Conservation (phyloP, 805 yeast genomes). For the Cyberlindnera amylophila region DNA sequence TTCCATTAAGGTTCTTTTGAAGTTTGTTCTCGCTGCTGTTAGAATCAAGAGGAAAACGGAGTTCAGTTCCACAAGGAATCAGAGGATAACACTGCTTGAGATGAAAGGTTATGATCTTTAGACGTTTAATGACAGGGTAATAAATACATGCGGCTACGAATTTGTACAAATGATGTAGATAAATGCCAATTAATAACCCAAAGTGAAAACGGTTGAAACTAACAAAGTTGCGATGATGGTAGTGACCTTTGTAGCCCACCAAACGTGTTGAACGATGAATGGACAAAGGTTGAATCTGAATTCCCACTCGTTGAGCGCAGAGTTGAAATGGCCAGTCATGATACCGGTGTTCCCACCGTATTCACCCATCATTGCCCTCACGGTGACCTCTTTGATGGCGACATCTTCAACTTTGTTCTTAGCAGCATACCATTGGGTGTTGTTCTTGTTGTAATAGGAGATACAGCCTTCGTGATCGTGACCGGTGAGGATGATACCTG, state of each 20-base stretch:
- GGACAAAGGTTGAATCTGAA: slow-evolving; percentile 74
- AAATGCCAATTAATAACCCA: slow-evolving; percentile 15
- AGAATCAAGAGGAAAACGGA: slow-evolving; percentile 33
- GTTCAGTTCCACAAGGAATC: slow-evolving; percentile 18
- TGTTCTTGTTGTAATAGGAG: slow-evolving; percentile 51
- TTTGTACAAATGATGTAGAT: not conserved
- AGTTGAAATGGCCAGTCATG: slow-evolving; percentile 65
- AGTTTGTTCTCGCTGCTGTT: slow-evolving; percentile 36
- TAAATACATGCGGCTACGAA: too few species aligned
- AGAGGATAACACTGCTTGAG: slow-evolving; percentile 19
- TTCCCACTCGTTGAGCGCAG: slow-evolving; percentile 45
- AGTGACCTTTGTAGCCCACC: slow-evolving; percentile 85
- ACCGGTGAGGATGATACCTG: slow-evolving; percentile 85
- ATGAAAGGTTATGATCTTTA: slow-evolving; percentile 3
- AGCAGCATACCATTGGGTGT: slow-evolving; percentile 55
- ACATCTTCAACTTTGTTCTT: slow-evolving; percentile 33
- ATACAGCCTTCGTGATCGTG: slow-evolving; percentile 97
- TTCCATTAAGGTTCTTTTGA: slow-evolving; percentile 28
- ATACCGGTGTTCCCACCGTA: slow-evolving; percentile 86
- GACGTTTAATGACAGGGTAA: too few species aligned
- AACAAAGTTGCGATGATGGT: slow-evolving; percentile 38
- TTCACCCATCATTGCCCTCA: slow-evolving; percentile 95
- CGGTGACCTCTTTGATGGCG: slow-evolving; percentile 74
- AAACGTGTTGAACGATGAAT: slow-evolving; percentile 81
- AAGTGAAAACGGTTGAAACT: slow-evolving; percentile 29